phyloP scores from a whole-genome alignment of 495 filamentous ascomycete genomes.

The Penicillium flavigenum region DNA sequence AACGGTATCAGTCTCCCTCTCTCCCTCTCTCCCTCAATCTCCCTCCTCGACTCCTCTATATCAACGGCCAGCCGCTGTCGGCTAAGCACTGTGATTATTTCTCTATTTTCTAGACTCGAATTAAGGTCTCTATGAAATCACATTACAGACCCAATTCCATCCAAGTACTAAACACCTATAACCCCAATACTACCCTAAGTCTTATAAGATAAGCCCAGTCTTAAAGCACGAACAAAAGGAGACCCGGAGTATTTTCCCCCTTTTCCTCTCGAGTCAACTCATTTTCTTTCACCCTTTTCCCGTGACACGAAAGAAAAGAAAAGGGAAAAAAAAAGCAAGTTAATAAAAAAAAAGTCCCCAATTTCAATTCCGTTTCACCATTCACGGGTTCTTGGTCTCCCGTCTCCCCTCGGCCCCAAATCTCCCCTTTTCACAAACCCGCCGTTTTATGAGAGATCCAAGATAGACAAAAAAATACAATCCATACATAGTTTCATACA shows the following conservation, averaged over 20 bases:
- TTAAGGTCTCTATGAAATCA: background rate
- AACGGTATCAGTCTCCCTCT: background rate
- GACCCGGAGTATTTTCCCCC: slow-evolving; percentile 2
- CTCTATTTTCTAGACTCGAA: background rate
- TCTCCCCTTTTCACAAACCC: background rate
- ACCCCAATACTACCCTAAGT: background rate
- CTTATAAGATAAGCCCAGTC: background rate
- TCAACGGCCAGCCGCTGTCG: slow-evolving; percentile 7
- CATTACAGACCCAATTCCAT: background rate
- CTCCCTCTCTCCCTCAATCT: background rate
- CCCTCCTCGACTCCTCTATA: background rate
- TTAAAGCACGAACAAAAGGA: background rate
- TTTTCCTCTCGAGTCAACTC: background rate
- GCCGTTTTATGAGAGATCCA: background rate
- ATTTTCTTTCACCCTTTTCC: background rate
- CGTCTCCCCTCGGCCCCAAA: background rate
- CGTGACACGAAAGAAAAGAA: background rate
- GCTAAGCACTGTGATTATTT: slow-evolving; percentile 13
- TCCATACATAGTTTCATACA: background rate
- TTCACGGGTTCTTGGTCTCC: background rate
- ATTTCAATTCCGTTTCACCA: background rate
- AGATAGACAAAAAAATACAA: background rate
- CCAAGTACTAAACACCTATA: background rate
- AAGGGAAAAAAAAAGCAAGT: background rate
- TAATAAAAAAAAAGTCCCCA: background rate